phyloP scores from a whole-genome alignment of 495 filamentous ascomycete species.

The Elaphomyces granulatus region DNA sequence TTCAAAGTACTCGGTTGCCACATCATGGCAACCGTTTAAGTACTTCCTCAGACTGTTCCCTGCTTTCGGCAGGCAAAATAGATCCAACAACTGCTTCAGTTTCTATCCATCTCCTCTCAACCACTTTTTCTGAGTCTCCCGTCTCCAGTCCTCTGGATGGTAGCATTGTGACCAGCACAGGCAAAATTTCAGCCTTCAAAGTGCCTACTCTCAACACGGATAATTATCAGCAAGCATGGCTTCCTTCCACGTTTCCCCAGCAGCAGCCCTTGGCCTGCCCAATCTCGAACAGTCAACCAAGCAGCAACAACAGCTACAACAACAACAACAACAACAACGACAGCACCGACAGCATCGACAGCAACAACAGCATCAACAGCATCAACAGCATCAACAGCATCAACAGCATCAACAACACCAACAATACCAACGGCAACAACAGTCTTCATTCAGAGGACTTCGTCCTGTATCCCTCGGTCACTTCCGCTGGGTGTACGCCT shows the following conservation, averaged over 20 bases:
- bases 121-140: slow-evolving; percentile 31
- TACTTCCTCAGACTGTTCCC: not conserved
- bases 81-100: slow-evolving; percentile 25
- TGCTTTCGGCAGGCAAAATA: slow-evolving; percentile 30
- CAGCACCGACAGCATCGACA: slow-evolving; percentile 27
- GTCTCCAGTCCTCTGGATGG: slow-evolving; percentile 40
- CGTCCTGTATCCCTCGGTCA: slow-evolving; percentile 26
- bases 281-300: too few relatives aligned
- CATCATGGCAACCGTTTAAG: not conserved
- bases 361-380: slow-evolving; percentile 16
- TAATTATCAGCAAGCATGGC: slow-evolving; percentile 48
- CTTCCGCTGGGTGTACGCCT: slow-evolving; percentile 4
- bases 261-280: slow-evolving; percentile 32
- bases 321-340: slow-evolving; percentile 31
- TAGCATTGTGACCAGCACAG: slow-evolving; percentile 38
- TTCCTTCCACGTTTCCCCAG: slow-evolving; percentile 24
- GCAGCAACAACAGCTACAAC: slow-evolving; percentile 27
- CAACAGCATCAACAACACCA: too few relatives aligned
- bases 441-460: slow-evolving; percentile 28
- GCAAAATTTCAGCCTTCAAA: slow-evolving; percentile 29
- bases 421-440: slow-evolving; percentile 13
- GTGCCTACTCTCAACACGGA: slow-evolving; percentile 51
- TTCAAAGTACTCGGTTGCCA: too few relatives aligned
- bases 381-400: slow-evolving; percentile 13
- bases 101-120: slow-evolving; percentile 23